Conservation (phyloP, 768 basidiomycete species). For the Suillus variegatus region DNA sequence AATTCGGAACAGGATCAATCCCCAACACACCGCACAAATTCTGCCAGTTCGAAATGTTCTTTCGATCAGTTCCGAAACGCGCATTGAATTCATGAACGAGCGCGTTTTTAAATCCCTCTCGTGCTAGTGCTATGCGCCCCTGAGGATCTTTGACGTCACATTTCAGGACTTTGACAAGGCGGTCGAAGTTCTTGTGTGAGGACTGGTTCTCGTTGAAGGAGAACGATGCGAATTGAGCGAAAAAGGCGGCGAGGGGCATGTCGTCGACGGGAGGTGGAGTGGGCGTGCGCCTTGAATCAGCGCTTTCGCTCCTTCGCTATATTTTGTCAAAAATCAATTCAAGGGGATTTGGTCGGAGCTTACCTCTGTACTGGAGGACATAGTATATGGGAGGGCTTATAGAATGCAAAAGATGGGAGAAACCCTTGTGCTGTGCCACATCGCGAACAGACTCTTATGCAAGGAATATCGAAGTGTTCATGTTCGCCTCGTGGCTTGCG, state of each 20-base stretch:
- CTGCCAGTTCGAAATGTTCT: conserved; percentile 11
- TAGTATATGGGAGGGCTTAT: not conserved
- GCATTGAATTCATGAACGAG: conserved; percentile 13
- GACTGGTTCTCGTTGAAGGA: conserved; percentile 1
- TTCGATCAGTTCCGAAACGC: conserved; percentile 11
- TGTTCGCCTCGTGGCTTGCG: not conserved
- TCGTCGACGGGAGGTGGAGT: not conserved
- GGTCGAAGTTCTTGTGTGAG: conserved; percentile 1
- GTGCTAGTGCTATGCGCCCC: not conserved
- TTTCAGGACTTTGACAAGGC: not conserved
- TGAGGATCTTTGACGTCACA: not conserved
- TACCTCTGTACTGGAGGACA: not conserved
- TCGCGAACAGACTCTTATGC: not conserved
- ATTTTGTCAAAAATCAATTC: not conserved
- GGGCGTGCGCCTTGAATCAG: not conserved
- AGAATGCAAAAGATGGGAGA: not conserved
- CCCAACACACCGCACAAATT: conserved; percentile 5
- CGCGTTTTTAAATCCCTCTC: conserved; percentile 7
- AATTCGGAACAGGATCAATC: conserved; percentile 7
- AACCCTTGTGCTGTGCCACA: conserved; percentile 1
- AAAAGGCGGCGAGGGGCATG: conserved; percentile 7
- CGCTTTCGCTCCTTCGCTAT: not conserved
- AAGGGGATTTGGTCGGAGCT: not conserved
- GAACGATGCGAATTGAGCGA: conserved; percentile 3
- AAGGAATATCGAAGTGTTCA: not conserved